Percentiles rank a stretch among this genome's conserved stretches.
These are phyloP conservation scores for Dictyostelium intermedium DNA, from an alignment of 78 protist species.

Conservation along the genomic window DNA sequence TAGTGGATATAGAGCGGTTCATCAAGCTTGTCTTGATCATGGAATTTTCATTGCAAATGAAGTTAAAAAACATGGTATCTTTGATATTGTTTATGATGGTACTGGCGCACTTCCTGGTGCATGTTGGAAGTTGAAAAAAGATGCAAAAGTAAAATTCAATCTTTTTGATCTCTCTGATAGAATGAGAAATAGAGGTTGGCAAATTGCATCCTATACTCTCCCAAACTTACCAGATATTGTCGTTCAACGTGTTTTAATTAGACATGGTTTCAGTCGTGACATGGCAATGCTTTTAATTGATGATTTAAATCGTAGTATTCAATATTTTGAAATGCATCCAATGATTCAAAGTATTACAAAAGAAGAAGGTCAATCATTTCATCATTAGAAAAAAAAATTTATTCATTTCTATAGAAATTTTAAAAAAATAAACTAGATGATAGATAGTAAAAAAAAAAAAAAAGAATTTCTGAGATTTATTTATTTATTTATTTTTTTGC, in stretches of 20 bases:
- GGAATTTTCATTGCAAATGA: neutral
- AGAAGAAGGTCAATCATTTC: slow-evolving; percentile 9
- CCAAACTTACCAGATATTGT: neutral
- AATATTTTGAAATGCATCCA: slow-evolving; percentile 24
- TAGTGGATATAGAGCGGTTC: slow-evolving; percentile 20
- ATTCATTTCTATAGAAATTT: too few species aligned
- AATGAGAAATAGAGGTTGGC: slow-evolving; percentile 23
- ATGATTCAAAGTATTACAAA: neutral
- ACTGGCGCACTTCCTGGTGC: slow-evolving; percentile 5
- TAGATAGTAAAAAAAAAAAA: too few species aligned
- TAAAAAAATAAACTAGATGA: too few species aligned
- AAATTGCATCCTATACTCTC: neutral
- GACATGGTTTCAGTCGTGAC: slow-evolving; percentile 32
- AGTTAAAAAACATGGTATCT: neutral
- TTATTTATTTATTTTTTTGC: neutral
- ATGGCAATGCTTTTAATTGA: slow-evolving; percentile 2
- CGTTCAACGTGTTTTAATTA: neutral
- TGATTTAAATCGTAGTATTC: neutral
- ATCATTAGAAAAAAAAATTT: neutral
- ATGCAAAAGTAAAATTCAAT: neutral
- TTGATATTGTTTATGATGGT: slow-evolving; percentile 21
- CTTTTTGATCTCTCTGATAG: slow-evolving; percentile 16
- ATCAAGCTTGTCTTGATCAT: slow-evolving; percentile 6
- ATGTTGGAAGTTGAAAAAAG: neutral
- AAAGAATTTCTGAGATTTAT: too few species aligned